Base-by-base conservation (phyloP, 352 stramenopile species). In the Globisporangium parvum region DNA sequence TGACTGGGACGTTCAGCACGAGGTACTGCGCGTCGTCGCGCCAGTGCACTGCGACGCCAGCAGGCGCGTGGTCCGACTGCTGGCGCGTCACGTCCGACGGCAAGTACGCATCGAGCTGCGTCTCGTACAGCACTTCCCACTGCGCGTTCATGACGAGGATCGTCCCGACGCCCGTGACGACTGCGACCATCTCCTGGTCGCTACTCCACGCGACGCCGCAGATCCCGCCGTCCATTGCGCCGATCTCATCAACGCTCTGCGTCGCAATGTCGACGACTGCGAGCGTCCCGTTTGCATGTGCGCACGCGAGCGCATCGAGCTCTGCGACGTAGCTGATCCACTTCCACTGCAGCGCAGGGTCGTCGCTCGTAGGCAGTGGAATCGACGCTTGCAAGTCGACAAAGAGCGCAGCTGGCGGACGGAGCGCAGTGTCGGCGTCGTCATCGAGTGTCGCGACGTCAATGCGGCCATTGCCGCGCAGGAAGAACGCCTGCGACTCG, bases 101-200 rank as follows among this genome's bases (percentile, higher is more conserved):
- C 49, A 87, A 51, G 55, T 62, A 65, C 14, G 42, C 45, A 12
- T 75, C 63, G 1, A 87, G 56, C 39, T 82, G 65, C 39, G 66
- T 80, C 67, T 93, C 83, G 23, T 87, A 63, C 11, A 93, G 66
- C 53, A 90, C 79, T 23, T 91, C 75, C 83, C 83, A 93, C 44
- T 83, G 71, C 21, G 81, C 76, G 59, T 75, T 91, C 77, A 93
- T 87, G 17, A 87, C 62, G 40, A 93, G 24, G n/a, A 93, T 52
- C 10, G 75, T 62, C 1, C 80, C 77, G 14, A 73, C 69, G 26
- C 80, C 79, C 1, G 83, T 91, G 28, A 69, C 67, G 20, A 93
- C 50, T 9, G 80, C 77, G 49, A 93, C 46, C 58, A 75, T 78
- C 49, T 88, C 83, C 55, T 93, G 78, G 50, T 81, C 85, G 51